Evolutionary conservation across 169 alveolate genomes (phyloP), one percentile per base, ranked within the genome.

Genomic region (Perkinsus chesapeaki): DNA sequence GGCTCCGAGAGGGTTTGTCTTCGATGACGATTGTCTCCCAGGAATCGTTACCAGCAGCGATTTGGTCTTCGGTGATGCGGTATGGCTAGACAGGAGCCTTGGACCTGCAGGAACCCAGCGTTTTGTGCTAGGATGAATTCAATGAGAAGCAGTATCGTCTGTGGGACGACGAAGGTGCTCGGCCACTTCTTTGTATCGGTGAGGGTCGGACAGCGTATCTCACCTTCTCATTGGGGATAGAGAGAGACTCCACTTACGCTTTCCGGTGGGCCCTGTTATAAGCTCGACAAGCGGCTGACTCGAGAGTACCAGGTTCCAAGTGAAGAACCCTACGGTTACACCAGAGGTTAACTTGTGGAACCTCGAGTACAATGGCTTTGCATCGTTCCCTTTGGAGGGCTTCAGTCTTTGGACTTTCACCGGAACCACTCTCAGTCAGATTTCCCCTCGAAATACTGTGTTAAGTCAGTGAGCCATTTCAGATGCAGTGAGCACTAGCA

Each of bases 301-400:
- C 60, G 16, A 43, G 5, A 9, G 23, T 43, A 5, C 23, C 60
- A 43, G 60, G 16, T 43, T 43, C 60, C 60, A 43, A 43, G 60
- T 9, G 72, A 91, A 91, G 36, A 91, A 91, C 48, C 92, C 92
- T 48, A 16, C 60, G 0, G 12, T 47, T 38, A 91, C 92, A 1
- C 92, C 92, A 3, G 60, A 91, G 38, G 72, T 47, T 37, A 91
- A 91, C 34, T 38, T 38, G 72, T 91, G 92, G 92, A 91, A 39
- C 72, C 39, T 91, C 36, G 92, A 91, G 92, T 91, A 91, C 92
- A 91, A 91, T 60, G 92, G 92, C 39, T 39, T 38, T 39, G 19
- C 92, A 7, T 91, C 92, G 1, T n/a, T 91, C 60, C 92, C 92
- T 47, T 38, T 91, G 72, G 92, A 91, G 72, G 92, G 92, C 60